Evolutionary conservation across 306 rosid species (phyloP).

Genomic region (Quercus variabilis): DNA sequence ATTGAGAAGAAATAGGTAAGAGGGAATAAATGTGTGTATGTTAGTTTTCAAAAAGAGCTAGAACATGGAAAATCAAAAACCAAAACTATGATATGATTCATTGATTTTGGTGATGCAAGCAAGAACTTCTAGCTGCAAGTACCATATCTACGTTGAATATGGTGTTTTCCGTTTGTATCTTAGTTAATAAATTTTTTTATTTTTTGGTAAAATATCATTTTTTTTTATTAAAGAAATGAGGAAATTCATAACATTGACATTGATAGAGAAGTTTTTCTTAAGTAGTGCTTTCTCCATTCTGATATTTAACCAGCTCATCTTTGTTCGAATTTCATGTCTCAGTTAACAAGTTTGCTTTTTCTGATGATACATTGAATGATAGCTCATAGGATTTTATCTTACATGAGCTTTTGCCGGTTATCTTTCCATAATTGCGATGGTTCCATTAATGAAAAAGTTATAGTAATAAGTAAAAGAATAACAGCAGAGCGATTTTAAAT

Average conservation of each 20-base stretch:
- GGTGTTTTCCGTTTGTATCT: not conserved
- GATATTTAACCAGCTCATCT: not conserved
- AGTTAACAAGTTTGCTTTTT: not conserved
- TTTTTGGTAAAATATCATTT: not conserved
- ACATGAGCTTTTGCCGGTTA: not conserved
- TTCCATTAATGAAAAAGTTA: not conserved
- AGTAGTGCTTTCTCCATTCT: not conserved
- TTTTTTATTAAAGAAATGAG: not conserved
- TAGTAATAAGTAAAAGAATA: not conserved
- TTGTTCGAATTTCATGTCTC: not conserved
- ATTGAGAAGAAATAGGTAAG: not conserved
- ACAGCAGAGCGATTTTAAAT: not conserved
- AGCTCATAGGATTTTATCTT: not conserved
- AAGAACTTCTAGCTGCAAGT: not conserved
- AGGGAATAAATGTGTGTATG: not conserved
- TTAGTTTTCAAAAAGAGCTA: not conserved
- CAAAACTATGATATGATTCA: too few relatives aligned
- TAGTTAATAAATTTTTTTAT: too few relatives aligned
- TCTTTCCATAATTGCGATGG: not conserved
- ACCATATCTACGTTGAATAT: not conserved
- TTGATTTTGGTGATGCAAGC: not conserved
- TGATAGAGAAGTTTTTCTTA: not conserved
- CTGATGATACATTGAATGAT: not conserved
- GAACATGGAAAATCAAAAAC: not conserved
- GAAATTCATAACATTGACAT: not conserved